phyloP scores from a whole-genome alignment of 225 moss, liverwort and hornwort genomes.

The Marchantia polymorpha region DNA sequence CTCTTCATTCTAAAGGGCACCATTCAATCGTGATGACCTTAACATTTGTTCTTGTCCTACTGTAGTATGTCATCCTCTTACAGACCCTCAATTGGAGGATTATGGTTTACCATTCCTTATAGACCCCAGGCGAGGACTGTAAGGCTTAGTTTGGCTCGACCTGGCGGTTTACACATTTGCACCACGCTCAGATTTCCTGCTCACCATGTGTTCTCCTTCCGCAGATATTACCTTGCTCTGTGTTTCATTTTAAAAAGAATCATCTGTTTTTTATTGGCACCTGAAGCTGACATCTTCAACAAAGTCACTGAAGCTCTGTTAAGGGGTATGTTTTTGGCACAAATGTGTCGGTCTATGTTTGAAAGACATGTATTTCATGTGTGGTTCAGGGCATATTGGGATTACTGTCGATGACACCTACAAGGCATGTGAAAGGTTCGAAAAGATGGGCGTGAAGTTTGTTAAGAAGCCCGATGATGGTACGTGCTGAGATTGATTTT shows the following conservation, averaged over 20 bases:
- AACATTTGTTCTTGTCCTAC: no score
- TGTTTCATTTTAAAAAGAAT: background rate
- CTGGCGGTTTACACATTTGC: no score
- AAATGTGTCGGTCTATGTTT: background rate
- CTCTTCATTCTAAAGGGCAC: background rate
- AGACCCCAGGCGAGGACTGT: no score
- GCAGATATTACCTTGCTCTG: background rate
- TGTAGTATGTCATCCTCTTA: no score
- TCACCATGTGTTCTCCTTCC: no score
- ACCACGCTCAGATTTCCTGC: no score
- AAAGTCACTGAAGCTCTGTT: background rate
- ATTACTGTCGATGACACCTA: slow-evolving; percentile 76
- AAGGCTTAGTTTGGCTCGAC: no score
- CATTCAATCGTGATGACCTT: no score
- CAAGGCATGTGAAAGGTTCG: slow-evolving; percentile 81
- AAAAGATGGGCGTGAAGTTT: slow-evolving; percentile 72
- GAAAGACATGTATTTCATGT: background rate
- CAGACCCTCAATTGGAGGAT: no score
- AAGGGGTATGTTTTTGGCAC: background rate
- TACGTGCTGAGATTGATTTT: slow-evolving; percentile 26
- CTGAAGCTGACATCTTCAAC: background rate
- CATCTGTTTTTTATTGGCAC: background rate
- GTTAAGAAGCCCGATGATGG: slow-evolving; percentile 84
- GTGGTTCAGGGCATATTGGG: slow-evolving; percentile 69
- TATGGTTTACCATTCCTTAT: no score